A percentile compares a stretch with the other conserved stretches of the same genome.
Conservation (phyloP, 176 grass and related monocot genomes). For the Avena atlantica region DNA sequence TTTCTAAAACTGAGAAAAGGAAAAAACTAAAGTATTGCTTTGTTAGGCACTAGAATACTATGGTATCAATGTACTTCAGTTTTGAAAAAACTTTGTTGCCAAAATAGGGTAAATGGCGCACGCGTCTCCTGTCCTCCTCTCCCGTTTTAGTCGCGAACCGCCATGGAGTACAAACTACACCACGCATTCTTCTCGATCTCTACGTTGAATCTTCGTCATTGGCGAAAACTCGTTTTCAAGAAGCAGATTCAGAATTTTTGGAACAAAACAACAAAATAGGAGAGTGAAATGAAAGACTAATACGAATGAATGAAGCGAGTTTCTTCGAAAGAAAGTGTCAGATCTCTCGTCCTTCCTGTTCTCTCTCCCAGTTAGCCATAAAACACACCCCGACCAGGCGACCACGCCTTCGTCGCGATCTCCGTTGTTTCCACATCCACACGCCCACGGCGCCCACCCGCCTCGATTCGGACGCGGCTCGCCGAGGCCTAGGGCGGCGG, state of each 20-base stretch:
- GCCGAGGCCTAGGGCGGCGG: constrained; percentile 31
- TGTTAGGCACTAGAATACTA: too few relatives aligned
- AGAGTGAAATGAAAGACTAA: neutral
- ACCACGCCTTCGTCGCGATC: constrained; percentile 33
- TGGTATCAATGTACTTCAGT: too few relatives aligned
- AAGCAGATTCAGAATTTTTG: too few relatives aligned
- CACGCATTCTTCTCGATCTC: neutral
- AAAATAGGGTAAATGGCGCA: neutral
- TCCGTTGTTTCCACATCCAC: neutral
- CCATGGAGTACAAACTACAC: neutral
- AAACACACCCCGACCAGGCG: constrained; percentile 26
- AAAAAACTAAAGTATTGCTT: too few relatives aligned
- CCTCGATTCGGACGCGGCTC: constrained; percentile 33
- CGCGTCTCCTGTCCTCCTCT: too few relatives aligned
- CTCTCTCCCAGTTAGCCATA: constrained; percentile 4
- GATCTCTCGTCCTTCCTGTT: constrained; percentile 5
- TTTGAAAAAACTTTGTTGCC: too few relatives aligned
- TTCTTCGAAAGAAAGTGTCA: neutral
- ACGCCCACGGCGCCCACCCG: neutral
- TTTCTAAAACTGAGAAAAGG: too few relatives aligned
- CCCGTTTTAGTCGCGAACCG: too few relatives aligned
- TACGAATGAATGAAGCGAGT: neutral
- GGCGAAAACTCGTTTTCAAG: neutral
- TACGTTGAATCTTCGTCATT: neutral
- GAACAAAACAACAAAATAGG: neutral